phyloP scores from a whole-genome alignment of 2,329 filamentous ascomycete genomes.

The Aspergillus oerlinghausenensis region DNA sequence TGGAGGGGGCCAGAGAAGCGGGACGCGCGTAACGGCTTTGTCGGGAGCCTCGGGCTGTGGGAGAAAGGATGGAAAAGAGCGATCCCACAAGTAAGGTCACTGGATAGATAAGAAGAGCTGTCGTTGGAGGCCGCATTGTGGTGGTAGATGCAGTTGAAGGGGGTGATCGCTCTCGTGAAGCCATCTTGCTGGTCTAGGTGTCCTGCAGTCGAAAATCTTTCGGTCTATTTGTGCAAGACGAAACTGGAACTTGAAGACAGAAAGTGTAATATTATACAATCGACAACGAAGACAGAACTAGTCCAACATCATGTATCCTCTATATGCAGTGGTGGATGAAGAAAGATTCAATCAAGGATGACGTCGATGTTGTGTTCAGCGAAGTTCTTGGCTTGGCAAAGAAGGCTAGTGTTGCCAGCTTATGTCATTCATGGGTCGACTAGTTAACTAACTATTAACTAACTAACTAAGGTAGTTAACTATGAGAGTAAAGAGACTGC shows the following conservation, averaged over 20 bases:
- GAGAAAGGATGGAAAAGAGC: conserved; percentile 73
- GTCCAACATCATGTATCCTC: too few species aligned
- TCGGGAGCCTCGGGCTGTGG: conserved; percentile 53
- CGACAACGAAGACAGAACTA: background rate
- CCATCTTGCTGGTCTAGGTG: background rate
- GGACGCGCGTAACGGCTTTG: conserved; percentile 55
- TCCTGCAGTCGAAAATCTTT: background rate
- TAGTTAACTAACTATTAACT: too few species aligned
- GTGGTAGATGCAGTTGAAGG: background rate
- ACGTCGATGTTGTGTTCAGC: too few species aligned
- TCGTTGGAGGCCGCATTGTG: conserved; percentile 4
- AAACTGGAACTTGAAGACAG: background rate
- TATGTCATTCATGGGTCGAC: too few species aligned
- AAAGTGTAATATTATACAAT: background rate
- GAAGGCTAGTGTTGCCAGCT: too few species aligned
- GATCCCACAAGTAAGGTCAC: conserved; percentile 73
- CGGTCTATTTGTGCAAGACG: background rate
- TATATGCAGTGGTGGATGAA: too few species aligned
- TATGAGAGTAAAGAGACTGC: too few species aligned
- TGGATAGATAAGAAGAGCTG: conserved; percentile 69
- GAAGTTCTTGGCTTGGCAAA: too few species aligned
- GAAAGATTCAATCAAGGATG: too few species aligned
- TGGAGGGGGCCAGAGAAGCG: conserved; percentile 36
- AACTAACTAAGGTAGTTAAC: too few species aligned
- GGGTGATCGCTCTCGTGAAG: background rate